Base-by-base conservation (phyloP, 2,329 filamentous ascomycete species). In the Aspergillus japonicus region DNA sequence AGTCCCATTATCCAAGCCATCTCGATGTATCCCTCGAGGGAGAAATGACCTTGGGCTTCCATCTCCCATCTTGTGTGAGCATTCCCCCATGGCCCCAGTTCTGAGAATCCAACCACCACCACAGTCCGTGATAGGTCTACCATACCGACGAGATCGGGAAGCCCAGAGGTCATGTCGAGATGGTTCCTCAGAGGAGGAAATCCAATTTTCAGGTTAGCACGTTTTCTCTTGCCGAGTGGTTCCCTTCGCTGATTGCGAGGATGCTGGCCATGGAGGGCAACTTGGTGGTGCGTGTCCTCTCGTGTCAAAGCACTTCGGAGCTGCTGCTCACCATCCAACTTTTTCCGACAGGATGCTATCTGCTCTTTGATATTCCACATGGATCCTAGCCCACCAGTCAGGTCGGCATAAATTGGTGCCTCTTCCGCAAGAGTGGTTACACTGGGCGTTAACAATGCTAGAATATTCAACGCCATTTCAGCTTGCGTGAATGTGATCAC, bases 1-100 rank as follows among this genome's bases (percentile, higher is more conserved):
- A 98, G 86, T 73, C 95, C 95, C 93, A 98, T 99, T 76, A 99
- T 91, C 95, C 95, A 99, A 26, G 95, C 92, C 94, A 99, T 99
- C 79, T 99, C 95, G 62, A 99, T 89, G 71, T 94, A 98, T 31
- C 95, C 95, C 77, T 99, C 95, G 14, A 99, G 85, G 5, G 94
- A 98, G 82, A 99, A 98, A 72, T 96, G 85, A 71, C 95, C 95
- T 66, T 92, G 88, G 1, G 95, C 92, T 77, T 99, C 95, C 92
- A 99, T 99, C 82, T 99, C 94, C 95, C 95, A 99, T 64, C 95
- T 88, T 50, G 95, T 98, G 70, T 95, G 89, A 5, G 95, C 92
- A 82, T 98, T 99, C 81, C 95, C 95, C 95, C 95, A 99, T 7
- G 95, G 95, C 14, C 80, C 73, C 23, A 74, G 61, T 60, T 80